phyloP scores from a whole-genome alignment of 345 rosid genomes.

The Streptanthus diversifolius region DNA sequence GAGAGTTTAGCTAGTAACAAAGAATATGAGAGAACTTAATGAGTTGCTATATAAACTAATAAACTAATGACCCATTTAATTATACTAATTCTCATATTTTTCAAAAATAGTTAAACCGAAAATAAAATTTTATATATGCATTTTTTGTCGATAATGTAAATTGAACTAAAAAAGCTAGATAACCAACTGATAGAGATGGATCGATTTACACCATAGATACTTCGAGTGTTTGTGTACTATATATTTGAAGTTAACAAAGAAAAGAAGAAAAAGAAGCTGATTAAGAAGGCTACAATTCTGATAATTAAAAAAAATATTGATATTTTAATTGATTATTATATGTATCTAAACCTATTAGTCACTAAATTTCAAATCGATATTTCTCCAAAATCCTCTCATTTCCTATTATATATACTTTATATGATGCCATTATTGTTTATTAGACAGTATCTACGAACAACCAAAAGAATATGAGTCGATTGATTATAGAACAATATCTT shows the following conservation, averaged over 20 bases:
- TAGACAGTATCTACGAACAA: not conserved
- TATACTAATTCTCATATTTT: not conserved
- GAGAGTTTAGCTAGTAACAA: constrained; percentile 26
- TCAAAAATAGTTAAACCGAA: no score
- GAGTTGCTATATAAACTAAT: constrained; percentile 27
- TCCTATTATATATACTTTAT: not conserved
- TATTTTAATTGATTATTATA: constrained; percentile 11
- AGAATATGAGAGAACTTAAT: constrained; percentile 15
- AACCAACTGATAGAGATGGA: no score
- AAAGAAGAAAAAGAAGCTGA: not conserved
- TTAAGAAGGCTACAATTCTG: constrained; percentile 2
- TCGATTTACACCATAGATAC: no score
- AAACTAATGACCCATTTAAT: constrained; percentile 31
- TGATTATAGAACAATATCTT: constrained; percentile 11
- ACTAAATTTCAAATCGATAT: constrained; percentile 13
- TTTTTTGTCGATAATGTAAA: no score
- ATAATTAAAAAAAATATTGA: constrained; percentile 9
- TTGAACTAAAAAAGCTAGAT: no score
- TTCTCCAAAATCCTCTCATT: constrained; percentile 3
- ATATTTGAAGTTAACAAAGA: not conserved
- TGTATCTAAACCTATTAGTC: constrained; percentile 10
- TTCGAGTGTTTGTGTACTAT: no score
- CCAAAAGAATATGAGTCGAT: not conserved
- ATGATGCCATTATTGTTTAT: not conserved
- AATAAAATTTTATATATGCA: no score